Conservation (phyloP, 306 rosid species). For the Calophaca sinica region DNA sequence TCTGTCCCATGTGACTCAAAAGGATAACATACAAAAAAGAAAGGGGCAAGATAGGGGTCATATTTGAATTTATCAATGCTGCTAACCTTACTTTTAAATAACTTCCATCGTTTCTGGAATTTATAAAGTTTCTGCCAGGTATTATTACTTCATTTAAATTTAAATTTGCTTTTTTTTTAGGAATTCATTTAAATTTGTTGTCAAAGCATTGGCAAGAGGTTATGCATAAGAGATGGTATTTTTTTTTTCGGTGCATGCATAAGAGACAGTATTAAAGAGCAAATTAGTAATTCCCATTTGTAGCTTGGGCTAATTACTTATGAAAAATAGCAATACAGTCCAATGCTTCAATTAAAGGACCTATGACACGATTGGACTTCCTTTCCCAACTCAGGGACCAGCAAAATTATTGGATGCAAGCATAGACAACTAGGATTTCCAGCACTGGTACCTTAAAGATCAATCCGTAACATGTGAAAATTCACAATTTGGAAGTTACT, state of each 20-base stretch:
- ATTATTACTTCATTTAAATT: not conserved
- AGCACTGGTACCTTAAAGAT: constrained; percentile 3
- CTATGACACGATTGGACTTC: not conserved
- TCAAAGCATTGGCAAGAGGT: not conserved
- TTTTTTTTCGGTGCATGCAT: too few species aligned
- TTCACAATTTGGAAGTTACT: constrained; percentile 5
- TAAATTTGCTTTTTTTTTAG: too few species aligned
- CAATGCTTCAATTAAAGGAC: not conserved
- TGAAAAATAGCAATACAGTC: not conserved
- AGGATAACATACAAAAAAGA: not conserved
- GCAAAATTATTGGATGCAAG: constrained; percentile 31
- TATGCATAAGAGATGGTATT: not conserved
- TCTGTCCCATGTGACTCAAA: not conserved
- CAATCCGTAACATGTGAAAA: not conserved
- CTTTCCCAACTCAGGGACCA: not conserved
- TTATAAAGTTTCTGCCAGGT: not conserved
- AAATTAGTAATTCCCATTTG: not conserved
- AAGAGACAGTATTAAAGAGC: not conserved
- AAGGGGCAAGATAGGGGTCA: too few species aligned
- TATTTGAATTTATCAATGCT: too few species aligned
- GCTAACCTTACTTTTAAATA: not conserved
- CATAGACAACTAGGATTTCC: constrained; percentile 25
- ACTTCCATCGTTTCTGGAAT: not conserved
- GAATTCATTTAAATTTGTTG: not conserved
- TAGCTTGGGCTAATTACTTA: not conserved